These are phyloP conservation scores for Podospora comata DNA, from an alignment of 495 filamentous ascomycete genomes.

Conservation along the genomic window DNA sequence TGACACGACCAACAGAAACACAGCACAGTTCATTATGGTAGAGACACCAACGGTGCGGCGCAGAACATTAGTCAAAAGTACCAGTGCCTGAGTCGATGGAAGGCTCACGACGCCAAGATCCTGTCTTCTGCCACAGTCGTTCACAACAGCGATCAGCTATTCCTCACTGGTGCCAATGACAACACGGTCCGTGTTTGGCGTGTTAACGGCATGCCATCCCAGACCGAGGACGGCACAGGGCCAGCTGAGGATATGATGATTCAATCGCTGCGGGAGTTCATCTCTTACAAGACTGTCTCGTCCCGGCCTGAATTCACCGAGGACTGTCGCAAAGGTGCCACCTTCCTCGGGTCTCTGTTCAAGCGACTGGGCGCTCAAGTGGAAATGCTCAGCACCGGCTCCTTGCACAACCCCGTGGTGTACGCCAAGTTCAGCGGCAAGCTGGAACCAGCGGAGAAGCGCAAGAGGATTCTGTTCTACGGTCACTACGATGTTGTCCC, in stretches of 20 bases:
- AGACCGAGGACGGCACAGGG: slow-evolving; percentile 32
- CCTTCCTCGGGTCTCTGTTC: slow-evolving; percentile 82
- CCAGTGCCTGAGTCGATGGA: slow-evolving; percentile 76
- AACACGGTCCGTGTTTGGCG: slow-evolving; percentile 87
- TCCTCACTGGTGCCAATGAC: slow-evolving; percentile 94
- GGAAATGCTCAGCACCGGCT: slow-evolving; percentile 73
- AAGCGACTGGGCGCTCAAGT: slow-evolving; percentile 86
- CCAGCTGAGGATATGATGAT: slow-evolving; percentile 68
- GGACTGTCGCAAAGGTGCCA: slow-evolving; percentile 89
- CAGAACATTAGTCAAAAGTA: slow-evolving; percentile 87
- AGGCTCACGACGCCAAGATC: slow-evolving; percentile 80
- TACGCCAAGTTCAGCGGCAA: slow-evolving; percentile 81
- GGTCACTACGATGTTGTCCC: slow-evolving; percentile 99
- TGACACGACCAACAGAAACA: slow-evolving; percentile 47
- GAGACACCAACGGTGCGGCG: slow-evolving; percentile 41
- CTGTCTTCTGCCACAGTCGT: slow-evolving; percentile 77
- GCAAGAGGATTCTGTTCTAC: slow-evolving; percentile 92
- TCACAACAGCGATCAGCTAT: slow-evolving; percentile 65
- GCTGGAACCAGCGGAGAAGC: slow-evolving; percentile 47
- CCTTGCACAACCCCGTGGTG: slow-evolving; percentile 78
- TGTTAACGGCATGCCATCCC: slow-evolving; percentile 56
- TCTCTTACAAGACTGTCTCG: slow-evolving; percentile 87
- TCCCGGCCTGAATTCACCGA: slow-evolving; percentile 76
- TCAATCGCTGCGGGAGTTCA: slow-evolving; percentile 74
- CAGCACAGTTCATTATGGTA: slow-evolving; percentile 54